phyloP scores from a whole-genome alignment of 768 basidiomycete species.

The Lactifluus pinguis region DNA sequence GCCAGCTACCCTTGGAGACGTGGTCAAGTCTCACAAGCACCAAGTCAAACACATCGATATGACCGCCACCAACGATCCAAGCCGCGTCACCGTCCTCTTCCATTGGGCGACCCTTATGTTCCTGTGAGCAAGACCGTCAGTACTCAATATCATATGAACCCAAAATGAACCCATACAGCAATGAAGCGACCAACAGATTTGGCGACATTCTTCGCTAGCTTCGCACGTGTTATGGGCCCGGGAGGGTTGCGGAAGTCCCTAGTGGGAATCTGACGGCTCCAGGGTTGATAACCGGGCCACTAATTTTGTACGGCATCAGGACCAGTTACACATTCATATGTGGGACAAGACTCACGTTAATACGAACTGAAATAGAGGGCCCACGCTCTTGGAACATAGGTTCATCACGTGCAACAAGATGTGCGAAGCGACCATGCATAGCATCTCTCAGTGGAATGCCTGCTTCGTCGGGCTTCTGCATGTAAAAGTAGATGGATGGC shows the following conservation, averaged over 20 bases:
- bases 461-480: conserved; percentile 42
- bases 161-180: conserved; percentile 31
- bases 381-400: conserved; percentile 64
- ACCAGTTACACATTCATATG: conserved; percentile 6
- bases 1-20: conserved; percentile 77
- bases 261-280: conserved; percentile 77
- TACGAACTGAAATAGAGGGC: conserved; percentile 70
- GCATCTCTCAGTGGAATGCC: conserved; percentile 61
- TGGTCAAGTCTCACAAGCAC: conserved; percentile 74
- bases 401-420: conserved; percentile 49
- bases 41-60: conserved; percentile 58
- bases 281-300: conserved; percentile 76
- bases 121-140: conserved; percentile 28
- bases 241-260: conserved; percentile 74
- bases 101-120: conserved; percentile 39
- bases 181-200: conserved; percentile 68
- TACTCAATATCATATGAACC: neutral
- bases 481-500: conserved; percentile 54
- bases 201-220: conserved; percentile 72
- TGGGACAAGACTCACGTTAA: conserved; percentile 43
- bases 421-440: conserved; percentile 47
- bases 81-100: conserved; percentile 54
- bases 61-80: conserved; percentile 52
- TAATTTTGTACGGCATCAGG: conserved; percentile 23
- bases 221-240: conserved; percentile 64